Conservation (phyloP, 2,329 filamentous ascomycete genomes). For the Colletotrichum magnum region DNA sequence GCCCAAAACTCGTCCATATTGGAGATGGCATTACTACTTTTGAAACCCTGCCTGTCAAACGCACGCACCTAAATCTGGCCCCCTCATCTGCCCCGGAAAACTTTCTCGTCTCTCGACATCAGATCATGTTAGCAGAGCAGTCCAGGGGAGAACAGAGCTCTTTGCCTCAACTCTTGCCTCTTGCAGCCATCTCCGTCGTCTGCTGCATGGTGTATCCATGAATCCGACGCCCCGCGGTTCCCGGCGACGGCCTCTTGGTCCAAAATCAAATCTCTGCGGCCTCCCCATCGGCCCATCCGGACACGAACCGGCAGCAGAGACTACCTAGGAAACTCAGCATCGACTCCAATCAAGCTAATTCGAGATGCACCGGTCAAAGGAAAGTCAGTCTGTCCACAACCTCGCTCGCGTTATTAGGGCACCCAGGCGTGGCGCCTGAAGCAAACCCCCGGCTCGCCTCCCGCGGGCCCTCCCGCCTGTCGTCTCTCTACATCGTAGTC, state of each 20-base stretch:
- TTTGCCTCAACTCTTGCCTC: background rate
- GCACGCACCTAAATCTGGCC: background rate
- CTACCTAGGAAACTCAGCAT: background rate
- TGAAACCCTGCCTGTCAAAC: background rate
- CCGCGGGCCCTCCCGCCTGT: slow-evolving; percentile 30
- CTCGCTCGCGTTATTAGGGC: background rate
- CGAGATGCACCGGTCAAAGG: background rate
- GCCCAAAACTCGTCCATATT: background rate
- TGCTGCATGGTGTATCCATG: background rate
- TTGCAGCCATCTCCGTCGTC: background rate
- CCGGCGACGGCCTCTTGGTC: background rate
- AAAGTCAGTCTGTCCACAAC: background rate
- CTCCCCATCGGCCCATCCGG: background rate
- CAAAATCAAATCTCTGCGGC: background rate
- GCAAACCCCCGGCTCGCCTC: slow-evolving; percentile 14
- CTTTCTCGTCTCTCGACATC: slow-evolving; percentile 4
- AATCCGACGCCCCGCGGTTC: background rate
- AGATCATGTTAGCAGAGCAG: background rate
- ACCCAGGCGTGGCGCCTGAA: slow-evolving; percentile 10
- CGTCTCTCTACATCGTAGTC: slow-evolving; percentile 6
- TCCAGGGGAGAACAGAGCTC: background rate
- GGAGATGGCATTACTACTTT: background rate
- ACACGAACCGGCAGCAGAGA: background rate
- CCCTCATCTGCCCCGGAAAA: background rate
- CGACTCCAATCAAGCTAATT: background rate